phyloP scores from a whole-genome alignment of 1,284 basidiomycete species.

The Microbotryum lychnidis-dioicae region DNA sequence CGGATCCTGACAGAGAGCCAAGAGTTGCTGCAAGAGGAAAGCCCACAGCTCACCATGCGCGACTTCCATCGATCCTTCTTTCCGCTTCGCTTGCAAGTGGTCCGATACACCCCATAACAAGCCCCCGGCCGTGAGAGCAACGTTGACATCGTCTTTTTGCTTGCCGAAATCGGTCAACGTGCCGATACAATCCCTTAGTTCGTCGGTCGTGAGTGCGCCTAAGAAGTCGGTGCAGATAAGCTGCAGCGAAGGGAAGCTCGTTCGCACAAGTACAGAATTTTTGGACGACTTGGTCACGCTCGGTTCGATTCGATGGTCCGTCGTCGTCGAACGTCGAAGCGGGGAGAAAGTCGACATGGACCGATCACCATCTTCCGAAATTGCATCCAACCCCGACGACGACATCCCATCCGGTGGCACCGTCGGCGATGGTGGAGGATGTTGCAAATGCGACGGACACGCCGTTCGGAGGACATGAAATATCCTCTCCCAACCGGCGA shows the following conservation, averaged over 20 bases:
- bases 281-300: constrained; percentile 9
- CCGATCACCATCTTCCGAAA: neutral
- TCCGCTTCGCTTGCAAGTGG: constrained; percentile 56
- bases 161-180: constrained; percentile 83
- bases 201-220: constrained; percentile 64
- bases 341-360: neutral
- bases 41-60: constrained; percentile 78
- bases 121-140: constrained; percentile 74
- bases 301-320: too few relatives aligned
- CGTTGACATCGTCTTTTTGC: constrained; percentile 83
- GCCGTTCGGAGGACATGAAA: constrained; percentile 74
- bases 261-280: constrained; percentile 55
- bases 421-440: constrained; percentile 43
- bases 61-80: constrained; percentile 49
- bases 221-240: constrained; percentile 85
- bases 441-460: constrained; percentile 60
- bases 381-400: constrained; percentile 3
- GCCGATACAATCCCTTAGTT: constrained; percentile 77
- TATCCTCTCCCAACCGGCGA: constrained; percentile 81
- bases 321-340: neutral
- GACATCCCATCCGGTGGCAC: neutral
- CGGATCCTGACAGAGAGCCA: constrained; percentile 69
- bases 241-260: constrained; percentile 87
- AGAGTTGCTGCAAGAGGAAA: constrained; percentile 72
- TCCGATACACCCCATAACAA: constrained; percentile 90